Base-by-base conservation (phyloP, 1,139 yeast genomes). In the Blastobotrys indianensis region DNA sequence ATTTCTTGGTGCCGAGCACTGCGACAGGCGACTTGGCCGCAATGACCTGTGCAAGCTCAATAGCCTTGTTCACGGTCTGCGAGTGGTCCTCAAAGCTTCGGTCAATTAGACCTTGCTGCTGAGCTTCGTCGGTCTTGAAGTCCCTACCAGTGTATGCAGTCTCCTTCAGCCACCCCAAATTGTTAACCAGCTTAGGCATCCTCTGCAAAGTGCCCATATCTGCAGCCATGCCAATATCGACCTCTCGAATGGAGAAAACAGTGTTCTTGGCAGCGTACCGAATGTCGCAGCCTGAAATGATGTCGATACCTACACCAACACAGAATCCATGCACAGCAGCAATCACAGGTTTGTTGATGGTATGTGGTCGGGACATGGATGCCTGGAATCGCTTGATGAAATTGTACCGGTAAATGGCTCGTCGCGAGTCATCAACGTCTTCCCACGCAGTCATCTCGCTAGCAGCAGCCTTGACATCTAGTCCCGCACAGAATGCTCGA, bases 171-270 rank as follows among this genome's bases (percentile, higher is more conserved):
- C 77, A 72, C 9, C 87, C 80, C 32, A 70, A 66, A 61, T 81
- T 82, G 45, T 75, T 76, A 23, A 75, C 74, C 1, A 80, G 47
- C 23, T 63, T 60, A 4, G 87, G 84, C 49, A 83, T 60, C 60
- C 94, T 72, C 65, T 85, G 92, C 51, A 84, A 69, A 1, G 85
- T 73, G 9, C 94, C 94, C 55, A 85, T 82, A 61, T 85, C 94
- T 2, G 94, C 90, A 29, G 86, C 76, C 63, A 85, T 74, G 4
- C 94, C 94, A 47, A 85, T 72, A 51, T 77, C 78, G 51, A 83
- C 79, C 63, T 85, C 94, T 50, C 83, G 75, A 47, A 85, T 76
- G 32, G 85, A 75, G 54, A 83, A 73, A 39, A 64, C 66, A 23
- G 76, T 73, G 52, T 76, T 84, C 36, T 67, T 67, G 11, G 79